Base-by-base conservation (phyloP, 495 filamentous ascomycete species). In the Penicillium alfredii region DNA sequence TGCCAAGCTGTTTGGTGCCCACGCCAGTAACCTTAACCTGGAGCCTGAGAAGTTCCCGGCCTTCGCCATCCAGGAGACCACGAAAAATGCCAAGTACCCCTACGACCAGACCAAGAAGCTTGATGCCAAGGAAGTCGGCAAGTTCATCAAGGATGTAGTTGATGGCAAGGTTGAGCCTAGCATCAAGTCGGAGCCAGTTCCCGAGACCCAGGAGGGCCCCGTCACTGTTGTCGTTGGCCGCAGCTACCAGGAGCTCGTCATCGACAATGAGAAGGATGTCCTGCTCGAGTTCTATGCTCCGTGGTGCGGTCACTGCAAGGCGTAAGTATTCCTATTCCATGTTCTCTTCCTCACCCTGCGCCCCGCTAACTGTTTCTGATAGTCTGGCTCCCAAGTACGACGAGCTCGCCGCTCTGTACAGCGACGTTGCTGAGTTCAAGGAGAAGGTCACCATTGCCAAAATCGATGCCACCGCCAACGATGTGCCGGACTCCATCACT, bases 291-390 rank as follows among this genome's bases (percentile, higher is more conserved):
- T 94, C 70, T 99, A 99, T 67, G 92, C 92, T 20, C 93, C 93
- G 29, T 97, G 92, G 93, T 99, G 93, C 60, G 92, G 92, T 55
- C 92, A 98, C 77, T 98, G 92, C 86, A 98, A 98, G 74, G 80
- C 88, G 66, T 77, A 66, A 57, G 68, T 65, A 28, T 23, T 6
- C 8, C n/a, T n/a, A n/a, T 8, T 19, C 30, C 17, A 6, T 11
- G 14, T 20, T 5, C 23, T 22, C 23, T 5, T 6, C 14, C 26
- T 18, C 15, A 17, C 10, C 9, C 7, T 42, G 20, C 16, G 17
- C 6, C 18, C 12, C n/a, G 21, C 27, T 30, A 40, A 36, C 15
- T 8, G 16, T 15, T 11, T 16, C 22, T 25, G 23, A 37, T 34
- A 76, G 70, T 58, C 71, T 84, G 42, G 76, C 80, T 23, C 80